Base-by-base conservation (phyloP, 2,329 filamentous ascomycete genomes). In the Colletotrichum graminicola region DNA sequence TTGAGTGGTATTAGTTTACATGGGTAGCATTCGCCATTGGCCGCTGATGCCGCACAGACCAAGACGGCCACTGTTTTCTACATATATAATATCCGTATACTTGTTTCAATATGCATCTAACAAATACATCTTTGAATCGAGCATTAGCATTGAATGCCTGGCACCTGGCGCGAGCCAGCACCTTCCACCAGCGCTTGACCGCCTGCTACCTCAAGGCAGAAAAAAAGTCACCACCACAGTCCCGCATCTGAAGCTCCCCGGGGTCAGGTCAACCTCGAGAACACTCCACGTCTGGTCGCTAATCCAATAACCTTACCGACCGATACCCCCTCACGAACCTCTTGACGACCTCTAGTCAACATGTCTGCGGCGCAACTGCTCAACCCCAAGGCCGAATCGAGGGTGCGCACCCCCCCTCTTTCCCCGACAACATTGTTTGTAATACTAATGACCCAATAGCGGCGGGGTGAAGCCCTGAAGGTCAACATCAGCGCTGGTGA, bases 331-430 rank as follows among this genome's bases (percentile, higher is more conserved):
- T 72, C 54, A 69, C 66, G 60, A 72, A 39, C 47, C 41, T 63
- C 66, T 62, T 63, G 60, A 74, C 73, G 52, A 74, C 63, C 63
- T 66, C 45, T 54, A 61, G 60, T 43, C 76, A 81, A 73, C 63
- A 98, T 98, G 96, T 98, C 95, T 85, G 96, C 96, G 77, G 95
- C 96, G 80, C 95, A 98, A 86, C 91, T 99, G 79, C 92, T 99
- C 76, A 99, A 99, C 84, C 96, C 96, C 74, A 99, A 99, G 88
- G 96, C 96, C 79, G 96, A 99, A 87, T 98, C 95, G 78, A 92
- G 96, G 85, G 94, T 97, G 88, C 78, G 93, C 86, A 73, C 75
- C 71, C 74, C 74, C 73, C 72, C 16, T 62, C 16, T 62, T 64
- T 54, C 54, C 32, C 54, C 32, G 45, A 43, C 36, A 49, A 57